Base-by-base conservation (phyloP, 495 filamentous ascomycete species). In the Aspergillus taichungensis region DNA sequence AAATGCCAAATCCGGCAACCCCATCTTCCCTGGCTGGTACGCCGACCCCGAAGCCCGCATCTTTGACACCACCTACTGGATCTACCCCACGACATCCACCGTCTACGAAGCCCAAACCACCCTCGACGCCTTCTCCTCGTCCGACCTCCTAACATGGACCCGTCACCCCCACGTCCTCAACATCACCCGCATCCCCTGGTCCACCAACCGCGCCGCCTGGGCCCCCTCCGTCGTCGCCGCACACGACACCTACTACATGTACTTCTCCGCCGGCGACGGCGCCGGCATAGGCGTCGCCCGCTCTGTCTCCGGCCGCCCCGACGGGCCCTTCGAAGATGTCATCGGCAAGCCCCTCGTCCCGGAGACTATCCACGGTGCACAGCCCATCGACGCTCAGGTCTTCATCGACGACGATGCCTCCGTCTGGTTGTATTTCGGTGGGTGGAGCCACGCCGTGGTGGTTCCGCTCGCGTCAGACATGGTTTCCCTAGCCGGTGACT, bases 341-440 rank as follows among this genome's bases (percentile, higher is more conserved):
- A 61, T 74, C 13, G 67, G 66, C 8, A 56, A 55, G 47, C 67
- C 70, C 11, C 42, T 72, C 6, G 64, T 73, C n/a, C 53, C 55
- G 4, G 55, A 66, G 14, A 67, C 66, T 12, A 49, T 67, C 30
- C 52, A 56, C 32, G 69, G 62, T 3, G 69, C 65, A 3, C 56
- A 71, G 46, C 65, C 66, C 6, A 71, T 71, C 35, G 69, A 74
- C 40, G 65, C 69, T 31, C 65, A 70, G 42, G 57, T 69, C 7
- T 74, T 74, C 41, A 50, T 67, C 27, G 71, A 73, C 50, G 64
- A 69, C 9, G 61, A 66, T 34, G 56, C 55, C 2, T 57, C 67
- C 33, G 61, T 63, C 0, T 74, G 71, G 53, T 56, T 72, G n/a
- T 69, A 69, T 50, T 74, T 68, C 45, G 70, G 71, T 8, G 68